phyloP scores from a whole-genome alignment of 2,329 filamentous ascomycete genomes.

The Ascocoryne sarcoides region DNA sequence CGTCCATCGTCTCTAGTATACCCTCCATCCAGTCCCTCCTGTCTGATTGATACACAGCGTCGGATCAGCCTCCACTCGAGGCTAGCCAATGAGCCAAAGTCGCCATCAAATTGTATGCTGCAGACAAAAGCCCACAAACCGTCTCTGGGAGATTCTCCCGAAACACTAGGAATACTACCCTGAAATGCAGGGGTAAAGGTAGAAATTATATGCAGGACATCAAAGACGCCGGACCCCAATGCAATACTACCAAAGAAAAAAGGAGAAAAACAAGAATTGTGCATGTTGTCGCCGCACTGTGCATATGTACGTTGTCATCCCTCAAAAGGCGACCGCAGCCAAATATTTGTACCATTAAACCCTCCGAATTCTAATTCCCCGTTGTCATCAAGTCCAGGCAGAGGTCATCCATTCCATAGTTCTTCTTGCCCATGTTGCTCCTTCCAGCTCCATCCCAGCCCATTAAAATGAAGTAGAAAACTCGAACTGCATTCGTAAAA shows the following conservation, averaged over 20 bases:
- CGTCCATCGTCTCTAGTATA: constrained; percentile 1
- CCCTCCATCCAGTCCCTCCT: constrained; percentile 2
- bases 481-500: constrained; percentile 24
- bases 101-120: constrained; percentile 17
- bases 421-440: constrained; percentile 13
- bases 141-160: constrained; percentile 1
- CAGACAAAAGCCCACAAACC: constrained; percentile 6
- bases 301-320: constrained; percentile 20
- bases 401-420: constrained; percentile 13
- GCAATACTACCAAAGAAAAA: constrained; percentile 27
- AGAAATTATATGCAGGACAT: constrained; percentile 27
- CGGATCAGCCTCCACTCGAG: constrained; percentile 4
- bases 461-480: constrained; percentile 26
- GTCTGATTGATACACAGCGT: constrained; percentile 22
- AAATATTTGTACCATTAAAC: constrained; percentile 19
- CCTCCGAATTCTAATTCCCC: constrained; percentile 23
- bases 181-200: constrained; percentile 3
- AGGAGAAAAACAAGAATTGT: constrained; percentile 22
- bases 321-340: constrained; percentile 11
- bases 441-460: constrained; percentile 10
- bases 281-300: constrained; percentile 16
- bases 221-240: constrained; percentile 26
- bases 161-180: constrained; percentile 6
- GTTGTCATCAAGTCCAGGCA: constrained; percentile 24
- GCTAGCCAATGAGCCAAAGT: constrained; percentile 6